A percentile compares a stretch with the other conserved stretches of the same genome.
Conservation (phyloP, 352 stramenopile species). For the Phytopythium oedochilum region DNA sequence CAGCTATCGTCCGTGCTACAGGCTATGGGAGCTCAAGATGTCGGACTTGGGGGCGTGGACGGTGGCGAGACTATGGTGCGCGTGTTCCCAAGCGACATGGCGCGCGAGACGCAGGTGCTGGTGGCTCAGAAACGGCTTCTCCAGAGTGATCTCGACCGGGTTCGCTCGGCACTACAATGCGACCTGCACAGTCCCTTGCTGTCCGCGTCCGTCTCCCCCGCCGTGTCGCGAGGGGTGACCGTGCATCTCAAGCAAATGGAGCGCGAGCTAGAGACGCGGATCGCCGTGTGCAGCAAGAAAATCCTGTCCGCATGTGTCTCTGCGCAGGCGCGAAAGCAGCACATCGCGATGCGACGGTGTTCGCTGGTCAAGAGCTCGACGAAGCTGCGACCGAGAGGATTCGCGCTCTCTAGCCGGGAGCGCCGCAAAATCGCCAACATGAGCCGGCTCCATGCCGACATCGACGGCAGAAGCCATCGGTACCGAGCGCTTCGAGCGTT, state of each 20-base stretch:
- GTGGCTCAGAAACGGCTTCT: constrained; percentile 59
- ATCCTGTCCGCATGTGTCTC: constrained; percentile 52
- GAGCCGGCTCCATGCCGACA: background rate
- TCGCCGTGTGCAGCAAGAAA: constrained; percentile 63
- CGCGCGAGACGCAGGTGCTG: constrained; percentile 43
- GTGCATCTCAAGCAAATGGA: constrained; percentile 46
- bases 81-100: constrained; percentile 40
- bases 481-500: constrained; percentile 63
- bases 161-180: constrained; percentile 16
- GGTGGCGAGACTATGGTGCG: constrained; percentile 40
- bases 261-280: constrained; percentile 36
- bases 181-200: background rate
- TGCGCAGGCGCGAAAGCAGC: constrained; percentile 19
- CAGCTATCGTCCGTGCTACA: background rate
- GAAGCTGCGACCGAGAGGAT: constrained; percentile 37
- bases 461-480: background rate
- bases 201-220: background rate
- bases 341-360: constrained; percentile 5
- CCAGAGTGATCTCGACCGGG: constrained; percentile 43
- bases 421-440: constrained; percentile 22
- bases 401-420: constrained; percentile 36
- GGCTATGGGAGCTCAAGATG: background rate
- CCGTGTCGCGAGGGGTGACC: constrained; percentile 28
- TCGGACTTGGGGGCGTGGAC: background rate
- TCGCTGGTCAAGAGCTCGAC: constrained; percentile 22